Evolutionary conservation across 176 grass and related monocot species (phyloP).

Genomic region (Chloris gayana): DNA sequence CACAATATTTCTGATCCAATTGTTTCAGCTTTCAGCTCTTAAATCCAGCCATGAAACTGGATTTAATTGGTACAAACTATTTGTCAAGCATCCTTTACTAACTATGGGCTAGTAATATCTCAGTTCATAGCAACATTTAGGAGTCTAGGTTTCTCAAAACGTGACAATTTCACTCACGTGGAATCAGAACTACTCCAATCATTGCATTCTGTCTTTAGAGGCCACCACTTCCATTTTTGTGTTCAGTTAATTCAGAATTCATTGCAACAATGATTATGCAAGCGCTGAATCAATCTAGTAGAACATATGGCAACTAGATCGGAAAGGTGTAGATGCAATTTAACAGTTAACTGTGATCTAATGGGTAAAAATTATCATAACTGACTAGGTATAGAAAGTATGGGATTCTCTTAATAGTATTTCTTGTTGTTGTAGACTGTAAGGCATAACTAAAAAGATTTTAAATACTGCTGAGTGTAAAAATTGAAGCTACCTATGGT

Average conservation of each 20-base stretch:
- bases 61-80: not conserved
- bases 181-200: not conserved
- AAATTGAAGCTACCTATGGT: not conserved
- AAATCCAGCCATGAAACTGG: not conserved
- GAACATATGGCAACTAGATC: not conserved
- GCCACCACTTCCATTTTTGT: not conserved
- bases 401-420: not conserved
- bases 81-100: not conserved
- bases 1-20: not conserved
- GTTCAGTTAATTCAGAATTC: not conserved
- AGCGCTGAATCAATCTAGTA: not conserved
- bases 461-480: conserved; percentile 3
- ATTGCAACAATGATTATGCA: not conserved
- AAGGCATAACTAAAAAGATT: not conserved
- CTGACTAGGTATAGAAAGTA: not conserved
- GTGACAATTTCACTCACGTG: not conserved
- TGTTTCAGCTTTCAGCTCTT: not conserved
- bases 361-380: not conserved
- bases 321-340: not conserved
- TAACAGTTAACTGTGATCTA: not conserved
- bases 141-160: conserved; percentile 3
- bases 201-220: not conserved
- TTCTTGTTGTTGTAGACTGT: not conserved
- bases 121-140: not conserved
- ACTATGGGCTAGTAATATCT: not conserved